Base-by-base conservation (phyloP, 495 filamentous ascomycete genomes). In the Venustampulla echinocandica region DNA sequence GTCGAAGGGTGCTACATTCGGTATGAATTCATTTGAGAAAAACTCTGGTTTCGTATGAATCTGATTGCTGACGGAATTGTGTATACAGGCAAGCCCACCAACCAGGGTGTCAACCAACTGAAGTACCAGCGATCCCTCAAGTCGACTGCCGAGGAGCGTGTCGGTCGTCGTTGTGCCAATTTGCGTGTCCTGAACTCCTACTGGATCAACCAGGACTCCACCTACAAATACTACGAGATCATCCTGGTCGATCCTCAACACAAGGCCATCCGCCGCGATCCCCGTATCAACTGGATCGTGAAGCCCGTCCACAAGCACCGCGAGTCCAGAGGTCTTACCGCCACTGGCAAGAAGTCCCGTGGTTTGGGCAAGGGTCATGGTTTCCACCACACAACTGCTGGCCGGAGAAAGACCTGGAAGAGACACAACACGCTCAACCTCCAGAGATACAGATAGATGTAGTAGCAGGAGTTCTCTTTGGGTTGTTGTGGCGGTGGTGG, bases 201-300 rank as follows among this genome's bases (percentile, higher is more conserved):
- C 87, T 99, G 92, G 92, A 88, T 97, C 82, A 99, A 99, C 81
- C 92, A 99, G 79, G 92, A 99, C 78, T 95, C 90, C 45, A 97
- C 92, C 73, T 99, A 97, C 86, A 99, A 99, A 80, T 99, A 97
- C 82, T 99, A 79, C 75, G 92, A 99, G 75, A 81, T 99, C 69
- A 96, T 99, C 77, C 85, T 96, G 59, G 93, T 99, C 66, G 92
- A 99, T 76, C 93, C 92, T 64, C 82, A 93, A 76, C 92, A 99
- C 85, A 97, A 96, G 81, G 92, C 93, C 67, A 99, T 97, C 76
- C 90, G 92, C 69, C 87, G 85, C 58, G 92, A 99, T 72, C 76
- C 92, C 60, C 87, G 92, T 67, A 96, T 99, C 83, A 99, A 95
- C 83, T 99, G 92, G 92, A 99, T 99, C 76, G 86, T 87, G 70